Evolutionary conservation across 179 eudicot species (phyloP), one percentile per base, ranked within the genome.

Genomic region (Spinacia oleracea): DNA sequence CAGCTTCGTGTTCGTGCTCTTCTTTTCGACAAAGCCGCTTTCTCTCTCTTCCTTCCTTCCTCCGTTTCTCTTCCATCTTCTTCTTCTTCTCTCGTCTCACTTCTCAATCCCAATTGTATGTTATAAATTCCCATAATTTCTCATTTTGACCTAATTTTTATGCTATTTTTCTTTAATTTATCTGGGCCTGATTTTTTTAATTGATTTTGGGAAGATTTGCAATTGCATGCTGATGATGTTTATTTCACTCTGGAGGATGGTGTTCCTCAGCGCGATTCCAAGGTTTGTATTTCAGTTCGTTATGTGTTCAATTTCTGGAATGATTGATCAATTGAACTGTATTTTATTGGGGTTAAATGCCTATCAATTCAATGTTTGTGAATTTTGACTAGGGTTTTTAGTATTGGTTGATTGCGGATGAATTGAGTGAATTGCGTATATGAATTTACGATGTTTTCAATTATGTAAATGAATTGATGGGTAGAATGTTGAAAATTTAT

Each of bases 141-240:
- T 8, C 27, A 65, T 14, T 59, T 42, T 70, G 12, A 70, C 77
- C 65, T 82, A 27, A 82, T 78, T 73, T 34, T 9, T 31, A 51
- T 75, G 32, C 8, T 73, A 34, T n/a, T n/a, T 34, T 1, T 77
- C 46, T 16, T 53, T 73, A 11, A 73, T 12, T 67, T 43, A 4
- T 68, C 42, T 75, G 5, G 15, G 43, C 69, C 23, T 74, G 9
- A 29, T 73, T 75, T 53, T 64, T 62, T 76, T 48, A 72, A 29
- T 63, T 25, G 0, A 14, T 70, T 77, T 29, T 6, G 50, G 55
- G 11, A 8, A 96, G 99, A 91, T 90, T 86, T 93, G 91, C 91
- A 93, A 89, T 88, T 96, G 89, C 98, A 91, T 46, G 98, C 91
- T 15, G 99, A 96, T 86, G 99, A 96, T 83, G 86, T 96, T 72